A percentile compares a stretch with the other conserved stretches of the same genome.
phyloP scores from a whole-genome alignment of 257 asterid species.

The Penstemon eatonii region DNA sequence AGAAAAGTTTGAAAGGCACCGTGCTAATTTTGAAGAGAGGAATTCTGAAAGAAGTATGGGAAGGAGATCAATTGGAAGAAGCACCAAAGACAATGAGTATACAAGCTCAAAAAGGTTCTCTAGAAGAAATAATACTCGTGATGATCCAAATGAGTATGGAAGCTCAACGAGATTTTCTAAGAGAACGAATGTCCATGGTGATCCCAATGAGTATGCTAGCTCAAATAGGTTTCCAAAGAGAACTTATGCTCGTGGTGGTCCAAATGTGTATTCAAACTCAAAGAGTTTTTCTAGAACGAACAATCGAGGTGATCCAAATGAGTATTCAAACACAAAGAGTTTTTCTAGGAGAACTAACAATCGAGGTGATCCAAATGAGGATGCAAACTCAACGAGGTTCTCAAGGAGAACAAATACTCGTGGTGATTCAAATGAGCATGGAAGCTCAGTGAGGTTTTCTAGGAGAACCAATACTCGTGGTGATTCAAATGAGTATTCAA shows the following conservation, averaged over 20 bases:
- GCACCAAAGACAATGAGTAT: conserved; percentile 17
- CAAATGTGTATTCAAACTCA: not conserved
- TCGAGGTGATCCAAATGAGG: not conserved
- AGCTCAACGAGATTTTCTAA: conserved; percentile 15
- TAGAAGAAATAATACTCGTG: conserved; percentile 19
- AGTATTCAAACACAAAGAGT: not conserved
- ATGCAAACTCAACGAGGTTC: not conserved
- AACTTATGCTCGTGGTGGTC: not conserved
- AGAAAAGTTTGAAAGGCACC: conserved; percentile 24
- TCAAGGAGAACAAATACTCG: conserved; percentile 1
- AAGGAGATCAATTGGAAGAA: conserved; percentile 26
- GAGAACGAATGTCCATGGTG: conserved; percentile 34
- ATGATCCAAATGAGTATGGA: not conserved
- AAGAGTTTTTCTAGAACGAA: not conserved
- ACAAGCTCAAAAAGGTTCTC: conserved; percentile 36
- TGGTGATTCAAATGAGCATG: conserved; percentile 4
- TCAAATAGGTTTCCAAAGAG: conserved; percentile 28
- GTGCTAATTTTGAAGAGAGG: conserved; percentile 14
- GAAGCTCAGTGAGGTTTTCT: conserved; percentile 18
- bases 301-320: not conserved
- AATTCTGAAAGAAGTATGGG: conserved; percentile 9
- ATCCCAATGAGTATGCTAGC: conserved; percentile 5
- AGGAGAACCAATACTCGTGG: conserved; percentile 36
- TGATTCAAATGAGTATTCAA: conserved; percentile 13
- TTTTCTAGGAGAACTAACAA: too few relatives aligned